These are phyloP conservation scores for Prototheca cutis DNA, from an alignment of 163 green algal species.

Conservation along the genomic window DNA sequence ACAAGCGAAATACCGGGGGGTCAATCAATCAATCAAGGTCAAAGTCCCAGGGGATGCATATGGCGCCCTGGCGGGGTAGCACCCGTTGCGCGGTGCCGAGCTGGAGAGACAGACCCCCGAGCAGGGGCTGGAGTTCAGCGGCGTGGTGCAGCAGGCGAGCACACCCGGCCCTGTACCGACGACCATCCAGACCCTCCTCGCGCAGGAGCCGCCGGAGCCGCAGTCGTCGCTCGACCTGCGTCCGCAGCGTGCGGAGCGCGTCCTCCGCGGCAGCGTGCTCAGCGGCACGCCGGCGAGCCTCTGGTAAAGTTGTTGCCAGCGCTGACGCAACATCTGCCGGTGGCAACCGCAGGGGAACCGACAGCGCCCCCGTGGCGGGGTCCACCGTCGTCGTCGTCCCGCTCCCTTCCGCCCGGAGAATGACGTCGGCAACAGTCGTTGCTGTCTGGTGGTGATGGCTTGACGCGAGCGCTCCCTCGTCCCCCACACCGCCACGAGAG, in stretches of 20 bases:
- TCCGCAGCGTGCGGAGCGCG: conserved; percentile 1
- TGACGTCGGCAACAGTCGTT: background rate
- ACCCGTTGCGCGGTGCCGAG: conserved; percentile 39
- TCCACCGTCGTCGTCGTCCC: conserved; percentile 1
- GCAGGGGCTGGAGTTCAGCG: conserved; percentile 14
- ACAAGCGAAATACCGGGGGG: too few species aligned
- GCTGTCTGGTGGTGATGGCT: background rate
- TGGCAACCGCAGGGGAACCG: too few species aligned
- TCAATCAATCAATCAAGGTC: too few species aligned
- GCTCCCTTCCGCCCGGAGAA: background rate
- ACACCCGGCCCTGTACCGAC: conserved; percentile 24
- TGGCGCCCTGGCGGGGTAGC: conserved; percentile 10
- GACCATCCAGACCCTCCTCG: conserved; percentile 23
- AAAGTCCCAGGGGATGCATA: conserved; percentile 47
- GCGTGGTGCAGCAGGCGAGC: conserved; percentile 33
- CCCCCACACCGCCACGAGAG: too few species aligned
- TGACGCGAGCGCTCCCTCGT: too few species aligned
- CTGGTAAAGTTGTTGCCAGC: too few species aligned
- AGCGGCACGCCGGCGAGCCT: background rate
- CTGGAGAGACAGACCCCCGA: conserved; percentile 43
- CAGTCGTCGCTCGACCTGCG: conserved; percentile 13
- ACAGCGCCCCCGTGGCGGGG: conserved; percentile 9
- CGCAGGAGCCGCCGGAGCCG: conserved; percentile 27
- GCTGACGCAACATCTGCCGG: too few species aligned
- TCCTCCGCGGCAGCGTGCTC: conserved; percentile 2